A percentile compares a stretch with the other conserved stretches of the same genome.
Conservation (phyloP, 768 basidiomycete genomes). For the Leucocoprinus birnbaumii region DNA sequence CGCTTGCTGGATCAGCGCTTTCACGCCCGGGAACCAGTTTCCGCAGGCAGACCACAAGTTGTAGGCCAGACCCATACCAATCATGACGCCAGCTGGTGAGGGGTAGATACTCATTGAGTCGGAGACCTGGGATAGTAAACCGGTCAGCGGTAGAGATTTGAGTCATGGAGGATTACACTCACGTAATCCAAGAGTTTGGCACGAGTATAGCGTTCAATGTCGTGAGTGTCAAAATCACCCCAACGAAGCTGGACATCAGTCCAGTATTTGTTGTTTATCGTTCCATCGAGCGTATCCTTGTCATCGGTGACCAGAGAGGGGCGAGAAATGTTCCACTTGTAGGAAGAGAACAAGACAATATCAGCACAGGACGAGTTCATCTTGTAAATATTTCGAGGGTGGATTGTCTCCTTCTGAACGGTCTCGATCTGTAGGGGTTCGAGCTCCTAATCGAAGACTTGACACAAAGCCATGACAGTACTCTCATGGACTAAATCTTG, state of each 20-base stretch:
- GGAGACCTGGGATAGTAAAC: slow-evolving; percentile 53
- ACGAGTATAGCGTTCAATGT: slow-evolving; percentile 97
- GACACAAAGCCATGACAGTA: slow-evolving; percentile 44
- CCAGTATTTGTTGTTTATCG: slow-evolving; percentile 99
- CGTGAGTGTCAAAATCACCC: slow-evolving; percentile 99
- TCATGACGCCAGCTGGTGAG: slow-evolving; percentile 97
- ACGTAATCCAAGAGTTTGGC: slow-evolving; percentile 99
- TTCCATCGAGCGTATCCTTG: slow-evolving; percentile 97
- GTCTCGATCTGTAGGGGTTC: slow-evolving; percentile 99
- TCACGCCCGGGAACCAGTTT: slow-evolving; percentile 99
- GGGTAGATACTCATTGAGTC: slow-evolving; percentile 99
- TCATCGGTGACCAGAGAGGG: slow-evolving; percentile 94
- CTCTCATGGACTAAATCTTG: slow-evolving; percentile 26
- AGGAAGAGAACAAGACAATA: slow-evolving; percentile 93
- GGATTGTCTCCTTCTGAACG: slow-evolving; percentile 99
- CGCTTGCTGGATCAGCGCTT: slow-evolving; percentile 95
- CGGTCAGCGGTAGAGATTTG: slow-evolving; percentile 1
- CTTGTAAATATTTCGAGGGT: slow-evolving; percentile 99
- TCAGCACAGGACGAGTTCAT: slow-evolving; percentile 99
- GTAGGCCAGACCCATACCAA: slow-evolving; percentile 98
- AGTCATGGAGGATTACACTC: slow-evolving; percentile 21
- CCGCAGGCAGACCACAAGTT: slow-evolving; percentile 99
- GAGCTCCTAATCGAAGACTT: slow-evolving; percentile 98
- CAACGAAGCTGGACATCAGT: slow-evolving; percentile 92
- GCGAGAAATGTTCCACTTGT: slow-evolving; percentile 98